Evolutionary conservation across 2,329 filamentous ascomycete genomes (phyloP).

Genomic region (Furcasterigmium furcatum): DNA sequence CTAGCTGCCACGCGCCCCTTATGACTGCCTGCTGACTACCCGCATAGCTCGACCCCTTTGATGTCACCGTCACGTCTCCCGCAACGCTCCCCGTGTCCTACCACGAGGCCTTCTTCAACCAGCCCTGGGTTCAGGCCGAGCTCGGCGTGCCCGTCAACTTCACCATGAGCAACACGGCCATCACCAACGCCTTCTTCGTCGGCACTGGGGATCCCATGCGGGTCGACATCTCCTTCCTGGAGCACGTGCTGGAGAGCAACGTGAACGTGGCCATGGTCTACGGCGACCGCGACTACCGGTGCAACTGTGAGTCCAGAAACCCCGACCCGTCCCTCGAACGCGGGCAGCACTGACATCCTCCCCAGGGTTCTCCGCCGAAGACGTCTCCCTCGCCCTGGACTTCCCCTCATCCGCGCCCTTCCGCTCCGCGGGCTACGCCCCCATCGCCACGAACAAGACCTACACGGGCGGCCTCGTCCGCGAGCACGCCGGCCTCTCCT

Average conservation of each 20-base stretch:
- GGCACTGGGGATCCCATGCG: conserved; percentile 22
- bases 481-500: conserved; percentile 63
- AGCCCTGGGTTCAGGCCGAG: conserved; percentile 40
- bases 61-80: conserved; percentile 12
- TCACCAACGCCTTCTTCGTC: conserved; percentile 35
- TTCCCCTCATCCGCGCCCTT: conserved; percentile 61
- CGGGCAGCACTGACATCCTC: too few species aligned
- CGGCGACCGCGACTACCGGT: conserved; percentile 53
- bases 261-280: conserved; percentile 53
- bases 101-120: conserved; percentile 13
- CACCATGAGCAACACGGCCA: conserved; percentile 32
- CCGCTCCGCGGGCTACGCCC: conserved; percentile 58
- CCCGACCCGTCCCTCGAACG: too few species aligned
- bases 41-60: conserved; percentile 42
- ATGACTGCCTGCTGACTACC: too few species aligned
- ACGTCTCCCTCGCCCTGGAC: conserved; percentile 48
- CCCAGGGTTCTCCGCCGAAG: conserved; percentile 47
- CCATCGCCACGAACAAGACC: conserved; percentile 55
- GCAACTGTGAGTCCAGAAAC: conserved; percentile 29
- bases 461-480: conserved; percentile 62
- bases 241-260: conserved; percentile 48
- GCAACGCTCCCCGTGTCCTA: conserved; percentile 10
- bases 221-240: conserved; percentile 25
- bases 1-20: too few species aligned
- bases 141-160: conserved; percentile 60